These are phyloP conservation scores for Colletotrichum lini DNA, from an alignment of 2,329 filamentous ascomycete species.

Conservation along the genomic window DNA sequence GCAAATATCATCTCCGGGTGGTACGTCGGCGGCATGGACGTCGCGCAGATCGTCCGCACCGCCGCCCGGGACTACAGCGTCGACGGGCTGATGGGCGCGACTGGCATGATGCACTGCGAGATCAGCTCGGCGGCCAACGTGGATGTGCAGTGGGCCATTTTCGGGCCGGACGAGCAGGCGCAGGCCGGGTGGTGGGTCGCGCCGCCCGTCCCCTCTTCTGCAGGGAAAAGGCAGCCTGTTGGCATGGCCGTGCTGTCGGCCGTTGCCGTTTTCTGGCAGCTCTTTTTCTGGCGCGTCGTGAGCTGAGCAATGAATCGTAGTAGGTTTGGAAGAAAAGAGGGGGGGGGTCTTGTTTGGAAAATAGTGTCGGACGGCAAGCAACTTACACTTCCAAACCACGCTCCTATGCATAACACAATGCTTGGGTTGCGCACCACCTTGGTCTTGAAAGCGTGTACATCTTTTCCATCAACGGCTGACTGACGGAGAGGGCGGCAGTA, in stretches of 20 bases:
- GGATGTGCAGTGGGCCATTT: conserved; percentile 30
- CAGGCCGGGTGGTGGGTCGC: conserved; percentile 15
- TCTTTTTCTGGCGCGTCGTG: conserved; percentile 6
- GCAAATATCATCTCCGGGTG: not conserved
- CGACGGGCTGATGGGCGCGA: conserved; percentile 18
- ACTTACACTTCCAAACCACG: too few relatives aligned
- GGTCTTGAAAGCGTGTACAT: too few relatives aligned
- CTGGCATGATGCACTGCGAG: conserved; percentile 24
- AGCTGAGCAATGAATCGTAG: not conserved
- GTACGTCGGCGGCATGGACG: conserved; percentile 26
- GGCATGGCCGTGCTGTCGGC: not conserved
- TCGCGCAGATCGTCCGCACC: not conserved
- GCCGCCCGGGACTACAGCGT: not conserved
- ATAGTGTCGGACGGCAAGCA: not conserved
- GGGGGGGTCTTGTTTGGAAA: not conserved
- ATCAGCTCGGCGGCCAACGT: not conserved
- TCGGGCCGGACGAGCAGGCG: conserved; percentile 7
- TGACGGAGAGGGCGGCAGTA: not conserved
- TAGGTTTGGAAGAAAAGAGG: not conserved
- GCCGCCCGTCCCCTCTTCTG: conserved; percentile 22
- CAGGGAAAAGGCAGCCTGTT: not conserved
- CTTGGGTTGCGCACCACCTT: not conserved
- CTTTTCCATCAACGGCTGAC: not conserved
- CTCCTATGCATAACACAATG: too few relatives aligned
- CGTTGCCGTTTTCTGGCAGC: conserved; percentile 1